Evolutionary conservation across 75 land plant species (phyloP).

Genomic region (Cupressus sempervirens): DNA sequence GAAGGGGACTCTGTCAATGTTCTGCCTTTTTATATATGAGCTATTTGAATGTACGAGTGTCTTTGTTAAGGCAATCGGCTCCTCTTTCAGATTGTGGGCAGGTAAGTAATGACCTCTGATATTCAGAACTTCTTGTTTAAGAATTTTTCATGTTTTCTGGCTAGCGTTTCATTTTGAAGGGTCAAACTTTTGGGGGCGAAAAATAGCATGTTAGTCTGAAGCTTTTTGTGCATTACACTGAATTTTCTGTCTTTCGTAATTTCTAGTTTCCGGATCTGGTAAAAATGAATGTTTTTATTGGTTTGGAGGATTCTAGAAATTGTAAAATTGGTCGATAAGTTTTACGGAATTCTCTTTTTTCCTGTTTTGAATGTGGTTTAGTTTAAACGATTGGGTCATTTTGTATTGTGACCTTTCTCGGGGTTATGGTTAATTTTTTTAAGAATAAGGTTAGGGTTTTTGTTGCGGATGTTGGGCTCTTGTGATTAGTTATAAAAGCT

Average conservation of each 20-base stretch:
- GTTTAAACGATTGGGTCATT: not conserved
- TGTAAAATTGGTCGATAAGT: not conserved
- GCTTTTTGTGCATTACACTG: not conserved
- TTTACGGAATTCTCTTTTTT: not conserved
- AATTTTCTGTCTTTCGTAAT: not conserved
- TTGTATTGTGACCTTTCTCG: not conserved
- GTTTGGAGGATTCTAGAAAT: not conserved
- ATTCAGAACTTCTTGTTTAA: not conserved
- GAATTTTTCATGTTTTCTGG: not conserved
- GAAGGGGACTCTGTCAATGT: not conserved
- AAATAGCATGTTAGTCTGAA: not conserved
- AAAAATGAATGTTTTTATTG: not conserved
- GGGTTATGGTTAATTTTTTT: not conserved
- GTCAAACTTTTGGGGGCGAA: not conserved
- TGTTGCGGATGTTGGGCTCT: not conserved
- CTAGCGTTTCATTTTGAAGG: not conserved
- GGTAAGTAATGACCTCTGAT: not conserved
- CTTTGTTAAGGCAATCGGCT: not conserved
- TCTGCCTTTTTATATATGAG: not conserved
- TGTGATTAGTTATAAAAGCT: too few relatives aligned
- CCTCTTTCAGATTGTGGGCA: not conserved
- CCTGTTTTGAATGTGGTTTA: not conserved
- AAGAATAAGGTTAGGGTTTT: not conserved
- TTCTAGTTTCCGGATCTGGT: not conserved
- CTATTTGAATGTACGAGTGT: not conserved